Base-by-base conservation (phyloP, 805 yeast genomes). In the Ogataea neopini region DNA sequence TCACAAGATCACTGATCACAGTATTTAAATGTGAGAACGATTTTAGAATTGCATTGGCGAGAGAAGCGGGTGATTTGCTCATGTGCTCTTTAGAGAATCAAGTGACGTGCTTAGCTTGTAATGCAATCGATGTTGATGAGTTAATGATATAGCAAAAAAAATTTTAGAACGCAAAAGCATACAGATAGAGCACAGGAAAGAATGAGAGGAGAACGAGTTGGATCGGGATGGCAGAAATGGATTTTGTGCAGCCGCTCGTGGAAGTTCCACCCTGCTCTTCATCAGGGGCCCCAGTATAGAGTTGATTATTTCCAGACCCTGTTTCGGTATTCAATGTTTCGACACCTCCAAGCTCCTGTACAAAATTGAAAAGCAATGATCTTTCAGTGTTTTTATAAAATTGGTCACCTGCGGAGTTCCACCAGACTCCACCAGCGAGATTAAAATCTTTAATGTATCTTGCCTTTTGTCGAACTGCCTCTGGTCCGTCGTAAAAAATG, bases 391-490 rank as follows among this genome's bases (percentile, higher is more conserved):
- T 56, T 1, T 32, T 28, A 40, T 66, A 60, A 37, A 40, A 58
- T 2, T 66, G 58, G 59, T 89, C 96, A 2, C 96, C 96, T 48
- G 84, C 76, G 0, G 96, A 84, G 58, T 92, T 97, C 98, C 98
- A 92, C 84, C 88, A 91, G 80, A 94, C 83, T 0, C 87, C 96
- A 0, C 99, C 98, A 0, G 84, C 95, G 8, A 90, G 67, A 0
- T 70, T 59, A 6, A 69, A 63, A 17, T 64, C 55, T 33, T 53
- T 56, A 6, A 85, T 80, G 56, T 79, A 89, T 23, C 69, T 57
- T 0, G 88, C 89, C 62, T 92, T 94, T 14, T 57, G 56, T 7
- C 61, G 57, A 2, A 77, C 79, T 1, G 84, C 73, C 4, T 71
- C 68, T 0, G 70, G 71, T 51, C 77, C 84, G 61, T 92, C 99